Conservation (phyloP, 2,329 filamentous ascomycete species). For the Aphanocladium album region DNA sequence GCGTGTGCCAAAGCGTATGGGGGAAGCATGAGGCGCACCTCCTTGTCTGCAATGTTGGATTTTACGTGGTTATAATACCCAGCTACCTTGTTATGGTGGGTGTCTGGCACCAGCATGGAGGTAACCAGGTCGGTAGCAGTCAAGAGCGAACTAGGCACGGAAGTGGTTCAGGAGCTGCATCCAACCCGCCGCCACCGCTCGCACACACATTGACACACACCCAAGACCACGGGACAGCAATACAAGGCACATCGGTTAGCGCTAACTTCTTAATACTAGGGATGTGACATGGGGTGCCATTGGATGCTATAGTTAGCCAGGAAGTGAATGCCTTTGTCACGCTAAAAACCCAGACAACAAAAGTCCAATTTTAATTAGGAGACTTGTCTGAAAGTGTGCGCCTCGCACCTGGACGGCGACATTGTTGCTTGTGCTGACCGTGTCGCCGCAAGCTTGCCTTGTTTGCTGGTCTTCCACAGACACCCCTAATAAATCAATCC, state of each 20-base stretch:
- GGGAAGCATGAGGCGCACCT: not conserved
- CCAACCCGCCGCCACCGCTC: not conserved
- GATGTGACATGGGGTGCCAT: not conserved
- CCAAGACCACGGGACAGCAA: slow-evolving; percentile 2
- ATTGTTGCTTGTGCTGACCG: not conserved
- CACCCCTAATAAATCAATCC: not conserved
- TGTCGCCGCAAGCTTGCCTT: not conserved
- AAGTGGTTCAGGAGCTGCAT: slow-evolving; percentile 4
- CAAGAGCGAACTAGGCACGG: not conserved
- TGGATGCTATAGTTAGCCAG: not conserved
- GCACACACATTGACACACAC: not conserved
- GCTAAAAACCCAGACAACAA: not conserved
- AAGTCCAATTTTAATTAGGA: not conserved
- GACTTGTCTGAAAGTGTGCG: not conserved
- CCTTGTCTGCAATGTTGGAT: not conserved
- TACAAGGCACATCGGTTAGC: not conserved
- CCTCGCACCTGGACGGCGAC: not conserved
- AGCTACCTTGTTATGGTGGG: not conserved
- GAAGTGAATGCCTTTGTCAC: not conserved
- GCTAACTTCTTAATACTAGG: not conserved
- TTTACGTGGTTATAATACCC: not conserved
- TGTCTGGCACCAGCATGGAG: not conserved
- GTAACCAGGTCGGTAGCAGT: not conserved
- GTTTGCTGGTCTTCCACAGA: not conserved
- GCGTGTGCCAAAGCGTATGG: not conserved